A percentile compares a stretch with the other conserved stretches of the same genome.
Evolutionary conservation across 106 monocot genomes (phyloP).

Genomic region (Dendrobium nobile): DNA sequence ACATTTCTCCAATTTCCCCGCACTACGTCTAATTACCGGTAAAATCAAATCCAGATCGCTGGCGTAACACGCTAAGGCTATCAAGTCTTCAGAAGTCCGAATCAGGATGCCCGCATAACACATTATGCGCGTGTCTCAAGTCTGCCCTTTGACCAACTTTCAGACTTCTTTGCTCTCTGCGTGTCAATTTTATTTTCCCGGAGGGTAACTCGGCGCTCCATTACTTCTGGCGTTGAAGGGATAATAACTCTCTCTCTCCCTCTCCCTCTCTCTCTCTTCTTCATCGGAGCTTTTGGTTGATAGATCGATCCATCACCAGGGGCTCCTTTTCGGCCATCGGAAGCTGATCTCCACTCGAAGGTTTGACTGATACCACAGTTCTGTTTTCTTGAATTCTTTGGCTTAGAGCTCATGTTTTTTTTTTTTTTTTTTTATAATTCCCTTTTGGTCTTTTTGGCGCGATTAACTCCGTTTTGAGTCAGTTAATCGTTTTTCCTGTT

Average conservation of each 20-base stretch:
- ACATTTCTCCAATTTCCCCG: too few species aligned
- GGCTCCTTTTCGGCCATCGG: background rate
- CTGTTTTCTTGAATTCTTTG: constrained; percentile 4
- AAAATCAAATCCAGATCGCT: too few species aligned
- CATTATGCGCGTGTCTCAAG: background rate
- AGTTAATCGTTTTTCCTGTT: background rate
- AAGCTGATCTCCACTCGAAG: background rate
- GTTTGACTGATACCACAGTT: background rate
- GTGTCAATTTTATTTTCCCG: background rate
- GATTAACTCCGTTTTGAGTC: background rate
- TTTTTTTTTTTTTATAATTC: background rate
- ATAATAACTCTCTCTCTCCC: background rate
- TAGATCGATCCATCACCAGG: background rate
- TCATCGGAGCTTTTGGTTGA: background rate
- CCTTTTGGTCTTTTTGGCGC: background rate
- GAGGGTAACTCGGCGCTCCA: background rate
- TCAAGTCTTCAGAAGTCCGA: background rate
- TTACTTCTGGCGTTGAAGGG: background rate
- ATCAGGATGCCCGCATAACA: background rate
- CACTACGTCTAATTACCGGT: too few species aligned
- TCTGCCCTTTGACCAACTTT: background rate
- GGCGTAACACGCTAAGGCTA: too few species aligned
- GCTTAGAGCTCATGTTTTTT: background rate
- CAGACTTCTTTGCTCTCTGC: background rate
- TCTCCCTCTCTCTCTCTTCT: background rate